A percentile compares a stretch with the other conserved stretches of the same genome.
These are phyloP conservation scores for Plantago coronopus DNA, from an alignment of 305 asterid species.

Conservation along the genomic window DNA sequence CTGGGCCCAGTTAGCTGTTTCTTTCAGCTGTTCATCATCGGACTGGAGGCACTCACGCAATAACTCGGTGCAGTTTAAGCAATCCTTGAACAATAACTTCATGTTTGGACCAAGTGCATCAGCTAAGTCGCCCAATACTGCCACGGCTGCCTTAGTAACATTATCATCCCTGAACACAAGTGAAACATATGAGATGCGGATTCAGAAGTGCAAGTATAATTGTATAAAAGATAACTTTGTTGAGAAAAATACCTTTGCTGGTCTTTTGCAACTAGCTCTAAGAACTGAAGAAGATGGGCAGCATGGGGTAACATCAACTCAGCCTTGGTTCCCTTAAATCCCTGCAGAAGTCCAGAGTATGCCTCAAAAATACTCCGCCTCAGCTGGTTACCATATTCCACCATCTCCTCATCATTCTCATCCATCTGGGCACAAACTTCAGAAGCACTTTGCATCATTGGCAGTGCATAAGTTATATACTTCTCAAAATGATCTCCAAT, in stretches of 20 bases:
- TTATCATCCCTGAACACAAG: slow-evolving; percentile 52
- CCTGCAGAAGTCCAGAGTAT: slow-evolving; percentile 92
- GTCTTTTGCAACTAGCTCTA: slow-evolving; percentile 66
- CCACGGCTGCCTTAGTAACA: slow-evolving; percentile 80
- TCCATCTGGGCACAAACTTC: slow-evolving; percentile 69
- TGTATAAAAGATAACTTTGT: slow-evolving; percentile 7
- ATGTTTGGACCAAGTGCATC: slow-evolving; percentile 77
- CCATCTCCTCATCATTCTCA: slow-evolving; percentile 67
- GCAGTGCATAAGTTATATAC: slow-evolving; percentile 58
- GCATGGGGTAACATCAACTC: slow-evolving; percentile 72
- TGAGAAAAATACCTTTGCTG: slow-evolving; percentile 37
- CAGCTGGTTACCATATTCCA: slow-evolving; percentile 78
- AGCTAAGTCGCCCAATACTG: slow-evolving; percentile 80
- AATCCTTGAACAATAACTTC: slow-evolving; percentile 52
- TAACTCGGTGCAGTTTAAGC: slow-evolving; percentile 42
- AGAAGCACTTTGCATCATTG: slow-evolving; percentile 84
- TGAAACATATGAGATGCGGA: slow-evolving; percentile 12
- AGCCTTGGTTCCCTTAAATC: slow-evolving; percentile 70
- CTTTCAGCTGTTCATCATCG: slow-evolving; percentile 69
- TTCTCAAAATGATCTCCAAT: slow-evolving; percentile 77
- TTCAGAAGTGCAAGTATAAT: slow-evolving; percentile 4
- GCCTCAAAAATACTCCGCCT: slow-evolving; percentile 84
- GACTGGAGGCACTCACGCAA: slow-evolving; percentile 74
- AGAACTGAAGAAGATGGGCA: slow-evolving; percentile 69
- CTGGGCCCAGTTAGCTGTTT: slow-evolving; percentile 82